Conservation (phyloP, 352 stramenopile genomes). For the Globisporangium emineosum region DNA sequence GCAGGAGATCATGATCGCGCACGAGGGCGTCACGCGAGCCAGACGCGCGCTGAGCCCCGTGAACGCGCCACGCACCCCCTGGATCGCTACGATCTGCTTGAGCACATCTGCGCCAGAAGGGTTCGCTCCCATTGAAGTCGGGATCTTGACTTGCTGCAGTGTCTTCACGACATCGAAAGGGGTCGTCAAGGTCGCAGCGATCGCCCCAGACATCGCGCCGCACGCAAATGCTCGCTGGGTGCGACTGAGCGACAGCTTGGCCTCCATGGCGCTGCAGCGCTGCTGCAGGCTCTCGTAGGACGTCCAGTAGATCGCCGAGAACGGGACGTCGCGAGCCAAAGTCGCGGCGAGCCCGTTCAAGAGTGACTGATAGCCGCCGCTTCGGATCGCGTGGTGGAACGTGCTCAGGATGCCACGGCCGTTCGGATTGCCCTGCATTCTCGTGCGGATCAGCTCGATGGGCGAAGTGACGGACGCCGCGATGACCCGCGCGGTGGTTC, state of each 20-base stretch:
- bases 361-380: slow-evolving; percentile 75
- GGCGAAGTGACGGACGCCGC: slow-evolving; percentile 80
- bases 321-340: slow-evolving; percentile 93
- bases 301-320: slow-evolving; percentile 94
- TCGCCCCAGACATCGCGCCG: slow-evolving; percentile 79
- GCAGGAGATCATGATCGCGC: slow-evolving; percentile 86
- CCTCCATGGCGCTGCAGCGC: slow-evolving; percentile 17
- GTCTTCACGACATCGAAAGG: slow-evolving; percentile 97
- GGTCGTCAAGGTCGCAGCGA: slow-evolving; percentile 90
- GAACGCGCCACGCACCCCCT: slow-evolving; percentile 49
- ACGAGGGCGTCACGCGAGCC: slow-evolving; percentile 67
- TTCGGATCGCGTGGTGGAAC: slow-evolving; percentile 54
- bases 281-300: slow-evolving; percentile 84
- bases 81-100: slow-evolving; percentile 44
- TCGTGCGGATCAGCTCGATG: slow-evolving; percentile 88
- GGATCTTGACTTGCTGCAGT: slow-evolving; percentile 71
- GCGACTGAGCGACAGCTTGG: slow-evolving; percentile 32
- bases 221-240: slow-evolving; percentile 80
- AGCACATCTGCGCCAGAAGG: slow-evolving; percentile 41
- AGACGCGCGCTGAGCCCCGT: slow-evolving; percentile 66
- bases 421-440: slow-evolving; percentile 60
- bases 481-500: slow-evolving; percentile 59
- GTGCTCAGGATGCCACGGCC: slow-evolving; percentile 31
- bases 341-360: slow-evolving; percentile 88
- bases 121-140: slow-evolving; percentile 24